Percentiles rank a stretch among this genome's conserved stretches.
These are phyloP conservation scores for Platanthera guangdongensis DNA, from an alignment of 106 monocot genomes.

Conservation along the genomic window DNA sequence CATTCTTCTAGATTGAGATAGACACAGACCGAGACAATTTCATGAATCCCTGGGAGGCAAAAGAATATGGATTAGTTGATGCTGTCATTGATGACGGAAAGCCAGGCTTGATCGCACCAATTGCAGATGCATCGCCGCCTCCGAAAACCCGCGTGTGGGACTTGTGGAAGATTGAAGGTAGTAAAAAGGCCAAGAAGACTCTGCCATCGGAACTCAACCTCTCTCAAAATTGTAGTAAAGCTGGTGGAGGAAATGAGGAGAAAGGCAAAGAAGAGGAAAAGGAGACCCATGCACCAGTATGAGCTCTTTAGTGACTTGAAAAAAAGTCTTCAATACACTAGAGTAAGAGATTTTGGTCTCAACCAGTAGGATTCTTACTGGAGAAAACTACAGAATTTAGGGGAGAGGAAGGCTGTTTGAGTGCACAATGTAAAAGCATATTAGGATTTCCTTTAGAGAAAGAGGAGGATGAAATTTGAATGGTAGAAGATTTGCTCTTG, in stretches of 20 bases:
- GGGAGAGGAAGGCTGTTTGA: too few species aligned
- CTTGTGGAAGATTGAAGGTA: slow-evolving; percentile 69
- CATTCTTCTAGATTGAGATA: slow-evolving; percentile 46
- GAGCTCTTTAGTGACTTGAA: not conserved
- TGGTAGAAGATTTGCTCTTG: too few species aligned
- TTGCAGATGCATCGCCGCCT: slow-evolving; percentile 52
- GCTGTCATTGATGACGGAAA: slow-evolving; percentile 87
- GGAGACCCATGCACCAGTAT: slow-evolving; percentile 23
- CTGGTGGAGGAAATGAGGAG: slow-evolving; percentile 20
- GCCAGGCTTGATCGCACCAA: slow-evolving; percentile 84
- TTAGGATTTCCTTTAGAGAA: too few species aligned
- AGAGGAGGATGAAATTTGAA: too few species aligned
- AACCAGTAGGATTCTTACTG: too few species aligned
- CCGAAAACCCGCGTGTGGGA: slow-evolving; percentile 87
- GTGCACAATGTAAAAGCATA: too few species aligned
- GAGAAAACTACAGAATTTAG: too few species aligned
- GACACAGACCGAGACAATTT: slow-evolving; percentile 93
- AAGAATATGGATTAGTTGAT: slow-evolving; percentile 92
- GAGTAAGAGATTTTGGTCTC: too few species aligned
- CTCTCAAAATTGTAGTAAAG: slow-evolving; percentile 21
- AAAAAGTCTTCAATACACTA: too few species aligned
- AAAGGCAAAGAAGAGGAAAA: slow-evolving; percentile 36
- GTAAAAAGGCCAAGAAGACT: slow-evolving; percentile 57
- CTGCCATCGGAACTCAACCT: slow-evolving; percentile 66
- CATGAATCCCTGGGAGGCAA: slow-evolving; percentile 96